A percentile compares a stretch with the other conserved stretches of the same genome.
phyloP scores from a whole-genome alignment of 441 rosid species.

The Erodium texanum region DNA sequence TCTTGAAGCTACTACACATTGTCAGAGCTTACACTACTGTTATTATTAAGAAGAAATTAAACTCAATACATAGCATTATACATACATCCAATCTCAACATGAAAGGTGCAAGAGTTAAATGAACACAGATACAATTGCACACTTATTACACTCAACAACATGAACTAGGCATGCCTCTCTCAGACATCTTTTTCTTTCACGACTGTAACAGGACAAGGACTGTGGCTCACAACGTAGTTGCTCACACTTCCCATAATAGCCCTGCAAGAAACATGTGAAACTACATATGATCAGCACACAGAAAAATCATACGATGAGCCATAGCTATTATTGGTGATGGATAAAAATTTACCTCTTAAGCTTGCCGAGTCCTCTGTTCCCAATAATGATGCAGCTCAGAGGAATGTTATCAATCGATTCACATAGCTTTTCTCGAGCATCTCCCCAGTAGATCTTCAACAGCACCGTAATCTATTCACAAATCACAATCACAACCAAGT shows the following conservation, averaged over 20 bases:
- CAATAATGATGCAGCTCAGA: neutral
- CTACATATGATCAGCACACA: no score
- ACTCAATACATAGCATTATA: no score
- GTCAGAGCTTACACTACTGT: neutral
- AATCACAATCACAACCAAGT: neutral
- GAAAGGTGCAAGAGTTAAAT: neutral
- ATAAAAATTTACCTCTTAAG: neutral
- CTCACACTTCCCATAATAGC: neutral
- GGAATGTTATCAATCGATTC: neutral
- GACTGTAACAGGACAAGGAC: neutral
- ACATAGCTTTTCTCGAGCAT: neutral
- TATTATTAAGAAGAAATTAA: no score
- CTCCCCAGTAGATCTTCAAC: neutral
- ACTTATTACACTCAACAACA: neutral
- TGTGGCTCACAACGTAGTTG: neutral
- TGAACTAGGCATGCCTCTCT: neutral
- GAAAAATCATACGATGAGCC: neutral
- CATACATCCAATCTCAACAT: neutral
- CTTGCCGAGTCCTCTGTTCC: neutral
- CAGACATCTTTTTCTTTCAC: neutral
- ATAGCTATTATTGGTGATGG: neutral
- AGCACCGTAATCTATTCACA: no score
- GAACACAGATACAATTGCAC: neutral
- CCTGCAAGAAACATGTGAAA: neutral
- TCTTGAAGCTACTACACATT: neutral